A percentile compares a stretch with the other conserved stretches of the same genome.
Evolutionary conservation across 2,329 filamentous ascomycete species (phyloP).

Genomic region (Dissoconium aciculare): DNA sequence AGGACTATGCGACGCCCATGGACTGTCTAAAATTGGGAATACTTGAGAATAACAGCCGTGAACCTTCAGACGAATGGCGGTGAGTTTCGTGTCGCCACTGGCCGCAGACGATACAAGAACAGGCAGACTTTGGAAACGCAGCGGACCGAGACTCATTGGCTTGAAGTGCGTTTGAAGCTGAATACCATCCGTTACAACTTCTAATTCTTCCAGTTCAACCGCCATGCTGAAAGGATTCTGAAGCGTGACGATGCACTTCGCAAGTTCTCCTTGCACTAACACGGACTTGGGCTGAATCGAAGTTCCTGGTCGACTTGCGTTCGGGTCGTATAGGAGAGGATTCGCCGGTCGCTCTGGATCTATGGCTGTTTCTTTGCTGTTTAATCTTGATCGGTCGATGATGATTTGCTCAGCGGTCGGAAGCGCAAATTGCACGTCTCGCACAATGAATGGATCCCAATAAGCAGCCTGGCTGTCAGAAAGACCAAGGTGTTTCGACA

Average conservation of each 20-base stretch:
- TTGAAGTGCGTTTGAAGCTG: constrained; percentile 53
- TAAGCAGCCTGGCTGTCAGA: constrained; percentile 63
- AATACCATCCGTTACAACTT: constrained; percentile 57
- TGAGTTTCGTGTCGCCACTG: constrained; percentile 56
- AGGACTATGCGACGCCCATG: constrained; percentile 57
- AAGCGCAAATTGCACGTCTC: constrained; percentile 55
- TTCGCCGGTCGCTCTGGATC: constrained; percentile 32
- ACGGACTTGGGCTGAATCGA: constrained; percentile 43
- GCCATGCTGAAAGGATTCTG: constrained; percentile 95
- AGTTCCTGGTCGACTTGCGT: constrained; percentile 50
- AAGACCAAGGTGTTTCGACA: constrained; percentile 62
- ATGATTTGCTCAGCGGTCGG: constrained; percentile 10
- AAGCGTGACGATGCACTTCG: constrained; percentile 65
- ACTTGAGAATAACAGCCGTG: constrained; percentile 65
- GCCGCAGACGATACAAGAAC: constrained; percentile 53
- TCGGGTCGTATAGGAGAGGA: constrained; percentile 93
- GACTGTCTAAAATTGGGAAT: constrained; percentile 68
- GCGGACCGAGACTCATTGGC: constrained; percentile 58
- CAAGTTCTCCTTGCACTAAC: constrained; percentile 63
- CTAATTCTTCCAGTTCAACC: constrained; percentile 70
- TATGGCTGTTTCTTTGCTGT: constrained; percentile 6
- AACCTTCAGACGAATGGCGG: constrained; percentile 65
- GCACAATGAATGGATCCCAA: constrained; percentile 91
- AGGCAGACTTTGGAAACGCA: constrained; percentile 64
- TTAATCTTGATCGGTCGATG: constrained; percentile 12